Evolutionary conservation across 176 grass and related monocot genomes (phyloP).

Genomic region (Eragrostis curvula): DNA sequence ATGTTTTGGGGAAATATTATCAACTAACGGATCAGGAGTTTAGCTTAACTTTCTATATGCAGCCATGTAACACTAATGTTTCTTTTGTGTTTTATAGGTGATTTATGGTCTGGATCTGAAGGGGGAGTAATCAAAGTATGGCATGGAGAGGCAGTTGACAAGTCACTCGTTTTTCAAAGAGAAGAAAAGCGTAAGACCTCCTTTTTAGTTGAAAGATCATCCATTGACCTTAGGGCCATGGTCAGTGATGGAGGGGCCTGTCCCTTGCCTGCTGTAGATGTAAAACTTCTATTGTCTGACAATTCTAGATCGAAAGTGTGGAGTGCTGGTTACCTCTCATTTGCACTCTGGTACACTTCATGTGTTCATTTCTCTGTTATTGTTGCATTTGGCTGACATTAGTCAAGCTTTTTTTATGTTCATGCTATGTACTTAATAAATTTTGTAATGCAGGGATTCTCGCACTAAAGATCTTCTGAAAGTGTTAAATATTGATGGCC

Average conservation of each 20-base stretch:
- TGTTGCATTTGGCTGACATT: conserved; percentile 48
- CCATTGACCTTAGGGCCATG: conserved; percentile 75
- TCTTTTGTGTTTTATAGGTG: conserved; percentile 55
- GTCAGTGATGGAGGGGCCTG: conserved; percentile 72
- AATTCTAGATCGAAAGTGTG: conserved; percentile 91
- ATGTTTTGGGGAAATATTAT: not conserved
- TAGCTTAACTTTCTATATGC: conserved; percentile 11
- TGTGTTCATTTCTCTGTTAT: conserved; percentile 46
- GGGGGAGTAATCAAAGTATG: conserved; percentile 82
- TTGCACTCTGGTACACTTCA: conserved; percentile 81
- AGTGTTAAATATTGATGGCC: conserved; percentile 76
- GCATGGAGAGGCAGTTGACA: conserved; percentile 71
- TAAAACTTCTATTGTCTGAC: conserved; percentile 86
- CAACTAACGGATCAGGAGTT: not conserved
- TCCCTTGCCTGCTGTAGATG: conserved; percentile 76
- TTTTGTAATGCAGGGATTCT: conserved; percentile 69
- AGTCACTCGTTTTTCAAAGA: conserved; percentile 60
- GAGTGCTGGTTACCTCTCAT: conserved; percentile 79
- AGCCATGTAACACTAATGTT: conserved; percentile 22
- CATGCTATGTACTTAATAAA: conserved; percentile 36
- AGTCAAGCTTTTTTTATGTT: conserved; percentile 33
- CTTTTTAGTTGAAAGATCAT: conserved; percentile 81
- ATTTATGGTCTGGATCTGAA: conserved; percentile 91
- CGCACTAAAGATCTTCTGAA: conserved; percentile 74
- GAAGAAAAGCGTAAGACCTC: conserved; percentile 77